Evolutionary conservation across 176 grass and related monocot genomes (phyloP), one percentile per base, ranked within the genome.

Genomic region (Coix lacrymajobi): DNA sequence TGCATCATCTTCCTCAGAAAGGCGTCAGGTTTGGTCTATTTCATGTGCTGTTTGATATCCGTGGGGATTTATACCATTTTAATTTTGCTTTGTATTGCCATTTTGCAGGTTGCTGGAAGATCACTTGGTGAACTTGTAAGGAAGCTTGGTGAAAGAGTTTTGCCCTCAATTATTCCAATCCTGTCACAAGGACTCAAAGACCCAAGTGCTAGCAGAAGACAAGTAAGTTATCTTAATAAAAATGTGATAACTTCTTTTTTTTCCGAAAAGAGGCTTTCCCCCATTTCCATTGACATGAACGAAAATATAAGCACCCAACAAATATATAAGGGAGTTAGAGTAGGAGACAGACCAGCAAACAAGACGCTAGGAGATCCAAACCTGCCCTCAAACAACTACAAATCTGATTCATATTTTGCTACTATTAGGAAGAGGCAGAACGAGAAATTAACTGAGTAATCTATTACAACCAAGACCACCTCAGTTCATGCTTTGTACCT

Each of bases 61-160:
- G 31, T 82, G 19, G 31, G 30, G 17, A 68, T 72, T 43, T 62
- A 22, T 74, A 73, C 40, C 40, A 45, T 26, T 67, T 82, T 69
- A 4, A 85, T 31, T 65, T 82, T 61, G 4, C 43, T 69, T 34
- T 77, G 22, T 81, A 45, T 89, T 63, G 15, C 30, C 12, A 25
- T 66, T 56, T 61, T 88, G 58, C 86, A 98, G 96, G 96, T 98
- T 73, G 96, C 96, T 32, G 96, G 88, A 54, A 93, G 92, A 95
- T 84, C 96, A 71, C 85, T 98, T 90, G 96, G 96, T 76, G 96
- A 98, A 76, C 92, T 98, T 85, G 96, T 98, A 66, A 92, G 92
- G 73, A 98, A 98, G 83, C 96, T 98, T 73, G 96, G 96, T 63
- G 96, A 98, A 62, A 91, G 96, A 86, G 92, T 98, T 83, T 83